Evolutionary conservation across 2,329 filamentous ascomycete genomes (phyloP).

Genomic region (Colletotrichum paranaense): DNA sequence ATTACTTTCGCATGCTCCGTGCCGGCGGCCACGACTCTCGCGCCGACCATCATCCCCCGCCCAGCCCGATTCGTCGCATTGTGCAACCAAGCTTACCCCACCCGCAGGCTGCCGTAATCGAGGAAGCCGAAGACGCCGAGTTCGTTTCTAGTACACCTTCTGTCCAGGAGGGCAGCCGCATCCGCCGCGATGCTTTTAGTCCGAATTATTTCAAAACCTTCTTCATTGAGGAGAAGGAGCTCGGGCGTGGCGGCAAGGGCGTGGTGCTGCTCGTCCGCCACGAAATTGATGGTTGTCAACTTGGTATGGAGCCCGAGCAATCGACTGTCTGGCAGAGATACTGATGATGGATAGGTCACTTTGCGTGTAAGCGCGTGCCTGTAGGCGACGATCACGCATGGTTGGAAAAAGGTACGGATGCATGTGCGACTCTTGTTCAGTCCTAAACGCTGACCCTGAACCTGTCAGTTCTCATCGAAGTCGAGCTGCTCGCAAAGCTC

Average conservation of each 20-base stretch:
- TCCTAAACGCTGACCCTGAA: not conserved
- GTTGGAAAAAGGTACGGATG: slow-evolving; percentile 78
- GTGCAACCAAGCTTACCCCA: slow-evolving; percentile 56
- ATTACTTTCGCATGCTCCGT: slow-evolving; percentile 95
- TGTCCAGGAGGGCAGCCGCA: slow-evolving; percentile 72
- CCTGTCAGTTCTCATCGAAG: slow-evolving; percentile 78
- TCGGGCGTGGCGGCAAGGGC: slow-evolving; percentile 92
- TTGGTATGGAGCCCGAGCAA: slow-evolving; percentile 57
- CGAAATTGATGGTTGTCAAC: slow-evolving; percentile 85
- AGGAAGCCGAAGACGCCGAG: slow-evolving; percentile 52
- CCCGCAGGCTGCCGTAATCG: slow-evolving; percentile 36
- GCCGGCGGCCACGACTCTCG: slow-evolving; percentile 59
- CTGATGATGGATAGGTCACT: slow-evolving; percentile 65
- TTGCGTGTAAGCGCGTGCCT: slow-evolving; percentile 96
- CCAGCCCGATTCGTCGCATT: slow-evolving; percentile 66
- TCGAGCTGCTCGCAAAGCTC: slow-evolving; percentile 89
- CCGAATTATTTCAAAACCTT: slow-evolving; percentile 93
- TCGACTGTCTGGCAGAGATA: not conserved
- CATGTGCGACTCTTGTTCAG: not conserved
- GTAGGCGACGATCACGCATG: slow-evolving; percentile 95
- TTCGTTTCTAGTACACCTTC: slow-evolving; percentile 66
- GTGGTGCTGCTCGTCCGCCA: slow-evolving; percentile 95
- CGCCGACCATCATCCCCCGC: slow-evolving; percentile 53
- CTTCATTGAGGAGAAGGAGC: slow-evolving; percentile 87
- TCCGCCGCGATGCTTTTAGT: slow-evolving; percentile 88